These are phyloP conservation scores for Fraxinus anomala DNA, from an alignment of 257 asterid species.

Conservation along the genomic window DNA sequence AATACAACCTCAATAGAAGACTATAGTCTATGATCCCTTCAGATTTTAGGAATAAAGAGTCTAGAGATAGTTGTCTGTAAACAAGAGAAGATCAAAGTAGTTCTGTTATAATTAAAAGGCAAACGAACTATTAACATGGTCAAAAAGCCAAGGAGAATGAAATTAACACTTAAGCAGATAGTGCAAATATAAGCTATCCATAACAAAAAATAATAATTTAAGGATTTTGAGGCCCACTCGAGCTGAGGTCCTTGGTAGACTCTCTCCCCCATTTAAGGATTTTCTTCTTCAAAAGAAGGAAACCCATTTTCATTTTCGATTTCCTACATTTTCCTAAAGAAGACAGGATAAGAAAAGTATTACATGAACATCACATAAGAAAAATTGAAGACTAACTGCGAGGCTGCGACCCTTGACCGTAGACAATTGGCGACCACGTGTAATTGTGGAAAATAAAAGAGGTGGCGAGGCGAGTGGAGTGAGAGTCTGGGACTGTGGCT, in stretches of 20 bases:
- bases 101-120: conserved; percentile 10
- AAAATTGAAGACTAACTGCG: too few species aligned
- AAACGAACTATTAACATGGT: not conserved
- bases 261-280: not conserved
- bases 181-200: not conserved
- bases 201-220: not conserved
- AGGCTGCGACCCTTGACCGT: too few species aligned
- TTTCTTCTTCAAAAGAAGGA: too few species aligned
- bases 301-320: too few species aligned
- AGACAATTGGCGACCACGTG: too few species aligned
- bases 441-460: too few species aligned
- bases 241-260: not conserved
- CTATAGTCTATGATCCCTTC: conserved; percentile 87
- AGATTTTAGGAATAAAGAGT: conserved; percentile 77
- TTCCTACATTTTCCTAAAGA: too few species aligned
- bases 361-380: too few species aligned
- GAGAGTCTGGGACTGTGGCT: too few species aligned
- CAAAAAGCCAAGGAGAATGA: conserved; percentile 12
- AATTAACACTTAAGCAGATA: not conserved
- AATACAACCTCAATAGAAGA: conserved; percentile 90
- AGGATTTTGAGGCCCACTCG: not conserved
- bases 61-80: conserved; percentile 74
- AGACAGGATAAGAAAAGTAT: too few species aligned
- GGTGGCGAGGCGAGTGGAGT: too few species aligned
- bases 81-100: conserved; percentile 9